Base-by-base conservation (phyloP, 371 early-diverging fungal species). In the Capniomyces stellatus region DNA sequence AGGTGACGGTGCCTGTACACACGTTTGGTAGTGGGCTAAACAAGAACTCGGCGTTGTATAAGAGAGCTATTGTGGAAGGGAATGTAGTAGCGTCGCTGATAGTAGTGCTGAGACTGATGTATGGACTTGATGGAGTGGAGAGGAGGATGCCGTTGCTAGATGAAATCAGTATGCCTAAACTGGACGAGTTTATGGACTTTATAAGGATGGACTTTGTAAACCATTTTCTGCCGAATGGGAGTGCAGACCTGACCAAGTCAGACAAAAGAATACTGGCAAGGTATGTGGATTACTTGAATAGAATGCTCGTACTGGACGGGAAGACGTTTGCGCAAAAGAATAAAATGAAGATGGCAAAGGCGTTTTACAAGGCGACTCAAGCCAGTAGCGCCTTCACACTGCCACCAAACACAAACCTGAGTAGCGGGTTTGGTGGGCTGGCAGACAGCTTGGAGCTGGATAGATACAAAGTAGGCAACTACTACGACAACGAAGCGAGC, bases 81-180 rank as follows among this genome's bases (percentile, higher is more conserved):
- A 10, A 4, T n/a, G 49, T 49, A 8, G 49, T 29, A 15, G 49
- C 49, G 6, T 18, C 25, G n/a, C 3, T 49, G 18, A 49, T 49
- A 3, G 8, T 49, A 27, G 49, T 49, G 4, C 4, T 49, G 13
- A 49, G 28, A n/a, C 18, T 49, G 28, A 8, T 49, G 28, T 49
- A 49, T 49, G 49, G 49, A 10, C n/a, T 49, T 28, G 49, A 49
- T 49, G 49, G 49, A 8, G n/a, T 49, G 21, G 25, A 25, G n/a
- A 15, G 49, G 19, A 44, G 27, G 21, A 44, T 44, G 21, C 27
- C 8, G 12, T 22, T 22, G 4, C 12, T 23, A 23, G n/a, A 44
- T 8, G 27, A 44, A 10, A 44, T 27, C 27, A 44, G 46, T 23
- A 8, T n/a, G 8, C 46, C 46, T 10, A 44, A 22, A 8, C 8